Evolutionary conservation across 805 yeast genomes (phyloP).

Genomic region (Priceomyces castillae): DNA sequence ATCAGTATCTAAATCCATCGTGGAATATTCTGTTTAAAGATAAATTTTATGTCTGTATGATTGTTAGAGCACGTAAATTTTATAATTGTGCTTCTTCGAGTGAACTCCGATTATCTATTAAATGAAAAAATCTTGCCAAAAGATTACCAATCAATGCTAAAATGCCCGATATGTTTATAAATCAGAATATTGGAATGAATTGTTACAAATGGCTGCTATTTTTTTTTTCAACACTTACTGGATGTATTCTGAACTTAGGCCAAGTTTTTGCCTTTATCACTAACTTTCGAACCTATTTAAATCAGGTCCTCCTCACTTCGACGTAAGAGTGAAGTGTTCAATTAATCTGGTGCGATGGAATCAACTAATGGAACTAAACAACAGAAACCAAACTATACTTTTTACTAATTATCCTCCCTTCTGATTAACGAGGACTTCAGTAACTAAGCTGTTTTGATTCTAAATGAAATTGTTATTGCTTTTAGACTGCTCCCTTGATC

Average conservation of each 20-base stretch:
- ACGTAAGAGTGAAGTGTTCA: not conserved
- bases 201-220: not conserved
- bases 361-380: not conserved
- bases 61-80: too few relatives aligned
- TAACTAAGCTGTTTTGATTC: not conserved
- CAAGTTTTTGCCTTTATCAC: not conserved
- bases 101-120: not conserved
- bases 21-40: not conserved
- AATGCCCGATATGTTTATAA: not conserved
- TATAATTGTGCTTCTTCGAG: not conserved
- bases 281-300: not conserved
- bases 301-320: not conserved
- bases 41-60: not conserved
- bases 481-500: not conserved
- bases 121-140: not conserved
- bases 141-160: not conserved
- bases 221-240: not conserved
- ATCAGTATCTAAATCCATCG: constrained; percentile 78
- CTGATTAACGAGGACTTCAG: not conserved
- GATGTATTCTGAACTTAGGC: not conserved
- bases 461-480: not conserved
- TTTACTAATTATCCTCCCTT: not conserved
- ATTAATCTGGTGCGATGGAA: not conserved
- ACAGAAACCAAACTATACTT: not conserved
- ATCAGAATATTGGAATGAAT: not conserved